Percentiles rank a stretch among this genome's conserved stretches.
phyloP scores from a whole-genome alignment of 345 rosid genomes.

The Garcia nutans region DNA sequence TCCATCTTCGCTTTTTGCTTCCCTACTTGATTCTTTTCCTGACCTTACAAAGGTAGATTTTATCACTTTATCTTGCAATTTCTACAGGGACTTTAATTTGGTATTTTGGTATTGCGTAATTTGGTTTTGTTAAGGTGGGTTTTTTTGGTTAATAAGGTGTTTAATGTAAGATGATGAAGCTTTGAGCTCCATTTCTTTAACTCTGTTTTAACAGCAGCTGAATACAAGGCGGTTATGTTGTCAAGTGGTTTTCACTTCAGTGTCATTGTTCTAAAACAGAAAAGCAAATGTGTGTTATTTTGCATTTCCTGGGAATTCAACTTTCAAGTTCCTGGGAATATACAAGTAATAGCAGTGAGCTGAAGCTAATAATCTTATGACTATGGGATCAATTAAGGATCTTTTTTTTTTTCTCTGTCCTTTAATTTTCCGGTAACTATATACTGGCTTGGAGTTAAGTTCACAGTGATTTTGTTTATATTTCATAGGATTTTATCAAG shows the following conservation, averaged over 20 bases:
- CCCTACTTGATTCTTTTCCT: conserved; percentile 47
- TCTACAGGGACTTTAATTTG: not conserved
- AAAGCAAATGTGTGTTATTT: too few species aligned
- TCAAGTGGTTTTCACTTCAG: not conserved
- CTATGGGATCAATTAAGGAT: too few species aligned
- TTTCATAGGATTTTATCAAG: conserved; percentile 40
- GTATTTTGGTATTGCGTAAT: not conserved
- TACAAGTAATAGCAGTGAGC: too few species aligned
- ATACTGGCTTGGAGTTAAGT: not conserved
- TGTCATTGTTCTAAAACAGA: not conserved
- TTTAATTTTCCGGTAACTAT: not conserved
- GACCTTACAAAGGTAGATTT: conserved; percentile 34
- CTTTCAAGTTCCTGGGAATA: too few species aligned
- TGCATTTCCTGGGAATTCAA: too few species aligned
- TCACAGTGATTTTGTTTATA: conserved; percentile 4
- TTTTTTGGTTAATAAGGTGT: not conserved
- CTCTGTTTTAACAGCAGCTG: not conserved
- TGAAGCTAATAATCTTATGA: too few species aligned
- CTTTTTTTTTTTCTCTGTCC: too few species aligned
- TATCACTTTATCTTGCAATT: not conserved
- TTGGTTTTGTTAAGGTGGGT: not conserved
- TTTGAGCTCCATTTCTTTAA: not conserved
- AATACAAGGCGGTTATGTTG: not conserved
- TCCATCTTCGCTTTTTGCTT: conserved; percentile 52
- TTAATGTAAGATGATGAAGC: not conserved